These are phyloP conservation scores for Diospyros kaki DNA, from an alignment of 148 eudicot species.

Conservation along the genomic window DNA sequence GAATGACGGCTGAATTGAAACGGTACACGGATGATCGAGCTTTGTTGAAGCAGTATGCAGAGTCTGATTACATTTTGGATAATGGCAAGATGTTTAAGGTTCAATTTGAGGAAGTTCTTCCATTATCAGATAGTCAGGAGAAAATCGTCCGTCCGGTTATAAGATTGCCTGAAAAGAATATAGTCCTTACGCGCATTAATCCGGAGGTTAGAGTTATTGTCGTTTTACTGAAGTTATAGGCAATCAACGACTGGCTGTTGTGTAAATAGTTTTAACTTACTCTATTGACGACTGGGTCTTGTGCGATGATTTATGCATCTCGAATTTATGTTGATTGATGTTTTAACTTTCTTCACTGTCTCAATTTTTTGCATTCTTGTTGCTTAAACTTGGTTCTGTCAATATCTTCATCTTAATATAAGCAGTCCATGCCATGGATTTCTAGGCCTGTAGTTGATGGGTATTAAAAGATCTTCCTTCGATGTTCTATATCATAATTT, in stretches of 20 bases:
- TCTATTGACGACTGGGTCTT: background rate
- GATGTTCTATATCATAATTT: too few species aligned
- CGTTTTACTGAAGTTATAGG: background rate
- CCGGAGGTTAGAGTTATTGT: constrained; percentile 64
- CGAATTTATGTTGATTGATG: background rate
- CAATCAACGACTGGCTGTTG: constrained; percentile 3
- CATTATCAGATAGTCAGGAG: constrained; percentile 40
- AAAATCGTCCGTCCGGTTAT: constrained; percentile 67
- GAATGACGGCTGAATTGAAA: constrained; percentile 79
- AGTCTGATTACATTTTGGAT: constrained; percentile 58
- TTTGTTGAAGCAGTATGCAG: constrained; percentile 70
- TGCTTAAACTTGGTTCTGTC: background rate
- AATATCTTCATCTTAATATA: background rate
- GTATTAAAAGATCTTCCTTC: too few species aligned
- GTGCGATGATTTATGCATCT: background rate
- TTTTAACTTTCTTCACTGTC: background rate
- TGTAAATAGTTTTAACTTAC: background rate
- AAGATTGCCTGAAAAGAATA: constrained; percentile 65
- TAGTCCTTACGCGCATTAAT: constrained; percentile 89
- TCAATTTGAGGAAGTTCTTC: constrained; percentile 68
- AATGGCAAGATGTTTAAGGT: constrained; percentile 53
- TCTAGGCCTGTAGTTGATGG: too few species aligned
- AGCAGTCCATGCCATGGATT: too few species aligned
- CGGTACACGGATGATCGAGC: constrained; percentile 71
- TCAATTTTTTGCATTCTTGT: too few species aligned